Base-by-base conservation (phyloP, 495 filamentous ascomycete genomes). In the Cudoniella acicularis region DNA sequence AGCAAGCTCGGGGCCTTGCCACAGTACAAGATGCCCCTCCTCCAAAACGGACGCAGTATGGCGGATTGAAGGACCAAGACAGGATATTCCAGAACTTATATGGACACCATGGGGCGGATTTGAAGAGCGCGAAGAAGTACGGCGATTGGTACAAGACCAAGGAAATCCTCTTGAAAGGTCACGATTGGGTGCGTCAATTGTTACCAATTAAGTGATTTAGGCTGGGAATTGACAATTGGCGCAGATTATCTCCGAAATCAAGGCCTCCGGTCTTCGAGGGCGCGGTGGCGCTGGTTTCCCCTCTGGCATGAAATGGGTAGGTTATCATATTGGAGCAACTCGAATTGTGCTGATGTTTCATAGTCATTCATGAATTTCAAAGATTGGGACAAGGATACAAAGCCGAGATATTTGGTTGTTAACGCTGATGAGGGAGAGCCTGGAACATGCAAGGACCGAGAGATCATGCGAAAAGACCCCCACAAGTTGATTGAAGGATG, bases 281-380 rank as follows among this genome's bases (percentile, higher is more conserved):
- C 88, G 94, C 76, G 94, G 94, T 74, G 94, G 94, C 74, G 94
- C 94, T 75, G 94, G 94, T 67, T 98, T 98, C 70, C 94, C 94
- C 58, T 96, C 93, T 13, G 94, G 94, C 58, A 77, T 98, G 82
- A 98, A 98, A 92, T 98, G 95, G 87, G 93, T 97, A 82, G 72
- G 77, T 69, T 16, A 45, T 49, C 18, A n/a, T 18, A 18, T 2
- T 46, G 2, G 10, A 10, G 17, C 1, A 0, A 23, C 51, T 36
- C 21, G 25, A 20, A n/a, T 4, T 13, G 46, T 17, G 26, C 61
- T 67, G 30, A 64, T 56, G 25, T 2, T 13, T 40, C 9, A 23
- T 66, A 97, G 92, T 96, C 91, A 50, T 98, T 98, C 80, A 98
- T 98, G 94, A 98, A 98, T 79, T 90, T 91, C 83, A 96, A 97